These are phyloP conservation scores for Syncephalastrum monosporum DNA, from an alignment of 371 early-diverging fungal species.

Conservation along the genomic window DNA sequence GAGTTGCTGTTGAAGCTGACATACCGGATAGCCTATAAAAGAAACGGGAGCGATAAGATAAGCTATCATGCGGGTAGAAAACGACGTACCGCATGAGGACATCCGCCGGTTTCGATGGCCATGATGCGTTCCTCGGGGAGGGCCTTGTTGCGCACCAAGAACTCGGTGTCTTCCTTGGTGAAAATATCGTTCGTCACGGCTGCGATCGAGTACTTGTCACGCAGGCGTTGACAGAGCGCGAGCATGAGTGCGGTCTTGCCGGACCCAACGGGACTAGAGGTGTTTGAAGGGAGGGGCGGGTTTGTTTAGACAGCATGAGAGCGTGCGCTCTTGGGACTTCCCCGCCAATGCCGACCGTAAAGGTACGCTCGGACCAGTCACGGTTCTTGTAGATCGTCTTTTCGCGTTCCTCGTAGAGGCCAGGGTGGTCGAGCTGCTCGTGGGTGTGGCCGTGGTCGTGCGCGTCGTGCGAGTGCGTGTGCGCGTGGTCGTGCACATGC, in stretches of 20 bases:
- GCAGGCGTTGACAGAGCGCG: constrained; percentile 80
- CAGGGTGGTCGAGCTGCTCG: constrained; percentile 87
- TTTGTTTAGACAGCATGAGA: too few species aligned
- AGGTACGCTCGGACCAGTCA: constrained; percentile 89
- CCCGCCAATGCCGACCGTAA: constrained; percentile 95
- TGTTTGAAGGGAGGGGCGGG: too few species aligned
- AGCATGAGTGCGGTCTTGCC: constrained; percentile 96
- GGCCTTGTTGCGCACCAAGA: constrained; percentile 84
- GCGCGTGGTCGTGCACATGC: constrained; percentile 36
- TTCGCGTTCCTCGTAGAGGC: constrained; percentile 77
- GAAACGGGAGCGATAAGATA: constrained; percentile 8
- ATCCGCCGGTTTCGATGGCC: constrained; percentile 94
- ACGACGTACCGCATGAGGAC: constrained; percentile 87
- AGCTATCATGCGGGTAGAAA: constrained; percentile 2
- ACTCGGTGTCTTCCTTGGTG: constrained; percentile 92
- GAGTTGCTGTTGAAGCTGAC: neutral
- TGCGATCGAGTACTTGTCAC: constrained; percentile 78
- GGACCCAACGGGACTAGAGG: constrained; percentile 83
- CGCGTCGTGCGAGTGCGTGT: constrained; percentile 38
- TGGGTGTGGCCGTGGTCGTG: constrained; percentile 69
- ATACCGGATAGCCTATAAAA: constrained; percentile 51
- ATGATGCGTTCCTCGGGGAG: constrained; percentile 83
- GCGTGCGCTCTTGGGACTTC: constrained; percentile 28
- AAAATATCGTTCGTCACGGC: constrained; percentile 89
- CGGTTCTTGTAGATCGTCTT: constrained; percentile 69